Percentiles rank a stretch among this genome's conserved stretches.
These are phyloP conservation scores for Trametes hirsuta DNA, from an alignment of 1,284 basidiomycete species.

Conservation along the genomic window DNA sequence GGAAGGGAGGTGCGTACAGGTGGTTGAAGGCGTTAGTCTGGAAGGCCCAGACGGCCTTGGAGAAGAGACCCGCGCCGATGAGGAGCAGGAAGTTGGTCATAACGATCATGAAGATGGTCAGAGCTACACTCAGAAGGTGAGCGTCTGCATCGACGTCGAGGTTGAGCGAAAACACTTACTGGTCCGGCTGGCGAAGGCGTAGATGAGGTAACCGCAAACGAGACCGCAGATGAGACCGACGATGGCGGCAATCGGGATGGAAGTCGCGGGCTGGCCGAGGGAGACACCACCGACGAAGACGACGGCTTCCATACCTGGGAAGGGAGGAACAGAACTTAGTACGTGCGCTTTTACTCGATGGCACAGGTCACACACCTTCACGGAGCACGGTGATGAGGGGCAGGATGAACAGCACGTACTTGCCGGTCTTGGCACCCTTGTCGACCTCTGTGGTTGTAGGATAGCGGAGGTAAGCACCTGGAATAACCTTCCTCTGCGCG, in stretches of 20 bases:
- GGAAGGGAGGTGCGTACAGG: constrained; percentile 38
- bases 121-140: constrained; percentile 44
- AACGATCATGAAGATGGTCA: constrained; percentile 82
- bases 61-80: constrained; percentile 90
- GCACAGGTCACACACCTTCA: constrained; percentile 59
- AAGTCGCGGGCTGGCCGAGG: constrained; percentile 75
- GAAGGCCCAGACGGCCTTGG: constrained; percentile 71
- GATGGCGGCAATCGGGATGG: constrained; percentile 90
- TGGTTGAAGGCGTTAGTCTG: constrained; percentile 69
- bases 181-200: constrained; percentile 73
- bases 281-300: constrained; percentile 94
- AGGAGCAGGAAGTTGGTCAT: constrained; percentile 91
- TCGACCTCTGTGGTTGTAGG: constrained; percentile 40
- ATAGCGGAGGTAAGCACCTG: neutral
- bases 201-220: constrained; percentile 70
- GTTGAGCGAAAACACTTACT: constrained; percentile 47
- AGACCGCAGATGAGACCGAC: constrained; percentile 81
- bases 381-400: constrained; percentile 90
- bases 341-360: neutral
- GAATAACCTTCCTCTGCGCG: too few relatives aligned
- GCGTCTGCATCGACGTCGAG: neutral
- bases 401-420: constrained; percentile 87
- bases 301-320: constrained; percentile 80
- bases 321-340: neutral
- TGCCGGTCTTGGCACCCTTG: constrained; percentile 54